Percentiles rank a stretch among this genome's conserved stretches.
Evolutionary conservation across 2,329 filamentous ascomycete genomes (phyloP).

Genomic region (Alternaria infectoria): DNA sequence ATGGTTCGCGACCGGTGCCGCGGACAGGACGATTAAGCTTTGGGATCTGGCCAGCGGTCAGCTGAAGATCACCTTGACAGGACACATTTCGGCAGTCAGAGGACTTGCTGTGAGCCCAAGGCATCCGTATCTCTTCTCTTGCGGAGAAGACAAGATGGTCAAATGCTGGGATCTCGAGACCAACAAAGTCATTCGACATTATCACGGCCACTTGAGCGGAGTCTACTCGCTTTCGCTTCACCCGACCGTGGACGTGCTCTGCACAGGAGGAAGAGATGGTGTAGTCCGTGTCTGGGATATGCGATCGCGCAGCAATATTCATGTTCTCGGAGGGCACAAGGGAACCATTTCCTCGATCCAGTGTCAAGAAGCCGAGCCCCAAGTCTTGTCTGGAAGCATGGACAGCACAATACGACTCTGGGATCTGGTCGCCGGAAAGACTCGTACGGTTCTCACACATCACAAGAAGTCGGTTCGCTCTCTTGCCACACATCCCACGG

Average conservation of each 20-base stretch:
- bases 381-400: slow-evolving; percentile 91
- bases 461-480: slow-evolving; percentile 97
- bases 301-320: slow-evolving; percentile 90
- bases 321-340: slow-evolving; percentile 90
- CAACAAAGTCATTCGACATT: slow-evolving; percentile 88
- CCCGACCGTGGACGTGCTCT: slow-evolving; percentile 90
- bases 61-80: slow-evolving; percentile 38
- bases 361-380: slow-evolving; percentile 95
- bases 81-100: slow-evolving; percentile 40
- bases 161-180: slow-evolving; percentile 99
- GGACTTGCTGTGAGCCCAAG: slow-evolving; percentile 90
- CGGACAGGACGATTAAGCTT: slow-evolving; percentile 90
- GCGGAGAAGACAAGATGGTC: slow-evolving; percentile 99
- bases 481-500: slow-evolving; percentile 82
- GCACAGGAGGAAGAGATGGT: slow-evolving; percentile 92
- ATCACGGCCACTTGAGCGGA: slow-evolving; percentile 94
- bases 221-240: slow-evolving; percentile 95
- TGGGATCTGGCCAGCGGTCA: slow-evolving; percentile 90
- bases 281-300: slow-evolving; percentile 98
- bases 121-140: slow-evolving; percentile 97
- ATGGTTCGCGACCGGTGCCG: slow-evolving; percentile 96
- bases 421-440: slow-evolving; percentile 95
- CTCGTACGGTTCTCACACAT: slow-evolving; percentile 93
- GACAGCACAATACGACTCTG: slow-evolving; percentile 72
- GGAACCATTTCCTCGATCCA: slow-evolving; percentile 87